Evolutionary conservation across 306 rosid species (phyloP), one percentile per base, ranked within the genome.

Genomic region (Neltuma alba): DNA sequence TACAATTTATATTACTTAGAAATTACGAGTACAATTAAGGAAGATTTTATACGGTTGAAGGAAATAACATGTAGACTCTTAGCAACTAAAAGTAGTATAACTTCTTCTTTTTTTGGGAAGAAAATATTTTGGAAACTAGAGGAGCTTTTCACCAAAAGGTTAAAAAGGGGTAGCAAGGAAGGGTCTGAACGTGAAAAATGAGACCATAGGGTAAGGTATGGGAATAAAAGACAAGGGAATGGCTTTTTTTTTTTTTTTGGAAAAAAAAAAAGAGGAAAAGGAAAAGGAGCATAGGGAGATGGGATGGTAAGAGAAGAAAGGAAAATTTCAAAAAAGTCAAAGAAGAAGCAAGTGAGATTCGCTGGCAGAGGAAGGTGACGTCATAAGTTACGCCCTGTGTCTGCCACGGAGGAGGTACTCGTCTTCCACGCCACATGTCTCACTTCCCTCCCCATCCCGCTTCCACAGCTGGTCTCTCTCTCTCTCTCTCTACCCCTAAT

Each of bases 241-340:
- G 44, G 1, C 9, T 1, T 47, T 47, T 47, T 48, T 48, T 48
- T 18, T 15, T 47, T 48, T 15, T 33, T 33, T 33, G 4, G 4
- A 33, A 33, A 18, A 7, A n/a, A 50, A 27, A 58, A 7, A 4
- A 1, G 12, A 27, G n/a, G 0, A 20, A 8, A n/a, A 9, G 3
- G 62, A 18, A 50, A 1, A 2, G 54, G 27, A 33, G 37, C 12
- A 38, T 11, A 34, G 7, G 69, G 57, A 30, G 57, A 76, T 14
- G 62, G 44, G 37, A 31, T 1, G 3, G 2, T 31, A 21, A 44
- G 70, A 40, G 41, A 71, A 31, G 34, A 11, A 34, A 41, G 40
- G 14, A n/a, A n/a, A n/a, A n/a, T n/a, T n/a, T n/a, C n/a, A 2
- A 18, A 64, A 73, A 86, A 81, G 89, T 87, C 89, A 85, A 83